phyloP scores from a whole-genome alignment of 2,329 filamentous ascomycete species.

The Neocatenulostroma microsporum region DNA sequence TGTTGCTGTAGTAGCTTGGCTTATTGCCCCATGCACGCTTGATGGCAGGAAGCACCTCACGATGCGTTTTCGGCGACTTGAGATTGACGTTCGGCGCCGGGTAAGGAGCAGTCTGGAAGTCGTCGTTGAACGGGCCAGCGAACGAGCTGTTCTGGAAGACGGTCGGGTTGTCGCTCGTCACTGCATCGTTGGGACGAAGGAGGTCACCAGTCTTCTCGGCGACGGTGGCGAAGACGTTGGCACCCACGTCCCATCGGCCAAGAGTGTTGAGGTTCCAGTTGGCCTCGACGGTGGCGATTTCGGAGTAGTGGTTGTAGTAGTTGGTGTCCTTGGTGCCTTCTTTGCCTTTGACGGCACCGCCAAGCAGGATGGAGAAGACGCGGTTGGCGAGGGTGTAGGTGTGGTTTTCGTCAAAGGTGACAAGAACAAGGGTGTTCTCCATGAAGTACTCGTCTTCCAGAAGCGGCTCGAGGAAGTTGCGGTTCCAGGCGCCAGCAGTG shows the following conservation, averaged over 20 bases:
- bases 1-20: constrained; percentile 25
- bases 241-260: constrained; percentile 41
- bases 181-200: constrained; percentile 20
- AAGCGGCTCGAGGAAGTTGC: constrained; percentile 61
- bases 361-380: constrained; percentile 63
- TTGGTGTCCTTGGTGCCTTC: constrained; percentile 59
- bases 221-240: constrained; percentile 38
- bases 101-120: constrained; percentile 17
- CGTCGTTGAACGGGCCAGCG: constrained; percentile 27
- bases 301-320: constrained; percentile 47
- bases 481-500: constrained; percentile 60
- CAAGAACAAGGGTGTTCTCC: constrained; percentile 64
- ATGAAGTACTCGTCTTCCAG: constrained; percentile 63
- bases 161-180: constrained; percentile 18
- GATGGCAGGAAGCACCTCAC: constrained; percentile 27
- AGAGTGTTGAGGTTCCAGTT: constrained; percentile 41
- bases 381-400: constrained; percentile 60
- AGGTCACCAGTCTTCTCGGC: constrained; percentile 30
- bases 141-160: constrained; percentile 29
- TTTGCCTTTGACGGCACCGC: constrained; percentile 59
- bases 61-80: constrained; percentile 19
- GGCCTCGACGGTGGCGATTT: constrained; percentile 38
- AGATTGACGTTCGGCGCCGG: constrained; percentile 25
- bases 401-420: constrained; percentile 74
- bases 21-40: constrained; percentile 7